Base-by-base conservation (phyloP, 73 alveolate species). In the Durusdinium trenchii region DNA sequence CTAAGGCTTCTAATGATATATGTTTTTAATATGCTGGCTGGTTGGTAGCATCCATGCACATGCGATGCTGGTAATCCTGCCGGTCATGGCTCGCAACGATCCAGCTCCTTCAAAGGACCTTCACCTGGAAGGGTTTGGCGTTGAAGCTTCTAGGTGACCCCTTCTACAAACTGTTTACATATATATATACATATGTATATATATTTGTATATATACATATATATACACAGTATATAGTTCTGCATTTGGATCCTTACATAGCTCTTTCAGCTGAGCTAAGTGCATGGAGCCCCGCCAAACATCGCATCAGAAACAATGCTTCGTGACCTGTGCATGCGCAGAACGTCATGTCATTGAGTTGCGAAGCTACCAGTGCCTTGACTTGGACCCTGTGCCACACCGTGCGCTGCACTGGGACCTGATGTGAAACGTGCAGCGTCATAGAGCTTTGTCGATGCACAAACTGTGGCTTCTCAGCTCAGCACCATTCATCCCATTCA, bases 401-500 rank as follows among this genome's bases (percentile, higher is more conserved):
- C 90, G 87, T 6, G 98, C 82, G 61, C 90, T 91, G 98, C 98
- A 91, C 61, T 67, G 61, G 2, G 98, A 91, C 98, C 98, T 64
- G 14, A 16, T 16, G 6, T 3, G 40, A 6, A 26, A 69, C 38
- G 12, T 14, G 47, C 18, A 23, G 43, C 38, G 18, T 23, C 43
- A 35, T 26, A 69, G 32, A 69, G 12, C 83, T 60, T 60, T 1
- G 73, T 60, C 73, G 30, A 32, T n/a, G n/a, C n/a, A 43, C 81
- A 9, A 46, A 52, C 14, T 42, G 35, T 28, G 47, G 32, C 28
- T 42, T 30, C 71, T 45, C 40, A 87, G 95, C 38, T 5, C 3
- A 36, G 36, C 40, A 75, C 96, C 96, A 90, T 51, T 64, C 73
- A 40, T 67, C 96, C 96, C 96, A 90, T 47, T 90, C 75, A 90